These are phyloP conservation scores for Spathaspora sp. DNA, from an alignment of 805 yeast genomes.

Conservation along the genomic window DNA sequence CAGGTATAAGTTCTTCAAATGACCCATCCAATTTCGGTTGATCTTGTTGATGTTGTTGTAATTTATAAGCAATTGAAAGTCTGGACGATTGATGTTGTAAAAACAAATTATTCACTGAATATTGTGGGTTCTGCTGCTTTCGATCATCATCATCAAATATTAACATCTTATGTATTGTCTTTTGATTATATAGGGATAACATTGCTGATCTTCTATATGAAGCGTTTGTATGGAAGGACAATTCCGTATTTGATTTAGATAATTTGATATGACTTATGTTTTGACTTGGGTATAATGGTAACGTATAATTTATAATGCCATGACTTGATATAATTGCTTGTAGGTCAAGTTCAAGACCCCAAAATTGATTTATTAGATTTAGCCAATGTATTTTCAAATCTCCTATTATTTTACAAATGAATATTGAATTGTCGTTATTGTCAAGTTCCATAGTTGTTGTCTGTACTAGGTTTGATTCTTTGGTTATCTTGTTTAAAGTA, in stretches of 20 bases:
- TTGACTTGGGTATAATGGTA: constrained; percentile 18
- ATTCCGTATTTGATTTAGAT: constrained; percentile 31
- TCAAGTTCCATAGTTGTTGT: background rate
- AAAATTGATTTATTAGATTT: constrained; percentile 27
- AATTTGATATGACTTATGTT: constrained; percentile 12
- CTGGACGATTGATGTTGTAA: constrained; percentile 37
- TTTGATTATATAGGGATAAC: constrained; percentile 41
- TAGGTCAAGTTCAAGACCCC: constrained; percentile 21
- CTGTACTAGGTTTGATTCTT: constrained; percentile 25
- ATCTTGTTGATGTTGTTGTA: constrained; percentile 13
- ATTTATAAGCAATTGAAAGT: constrained; percentile 25
- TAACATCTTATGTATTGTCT: constrained; percentile 31
- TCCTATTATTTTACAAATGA: constrained; percentile 32
- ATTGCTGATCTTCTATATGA: constrained; percentile 43
- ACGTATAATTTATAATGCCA: constrained; percentile 9
- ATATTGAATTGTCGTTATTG: constrained; percentile 12
- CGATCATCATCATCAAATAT: constrained; percentile 22
- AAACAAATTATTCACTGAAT: constrained; percentile 34
- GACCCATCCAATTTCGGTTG: constrained; percentile 5
- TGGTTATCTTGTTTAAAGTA: constrained; percentile 38
- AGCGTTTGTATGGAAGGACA: constrained; percentile 40
- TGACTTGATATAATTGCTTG: constrained; percentile 9
- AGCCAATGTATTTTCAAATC: constrained; percentile 43
- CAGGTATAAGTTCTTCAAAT: background rate
- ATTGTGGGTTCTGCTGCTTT: constrained; percentile 25